Percentiles rank a stretch among this genome's conserved stretches.
Evolutionary conservation across 2,329 filamentous ascomycete species (phyloP).

Genomic region (Cercospora berteroae): DNA sequence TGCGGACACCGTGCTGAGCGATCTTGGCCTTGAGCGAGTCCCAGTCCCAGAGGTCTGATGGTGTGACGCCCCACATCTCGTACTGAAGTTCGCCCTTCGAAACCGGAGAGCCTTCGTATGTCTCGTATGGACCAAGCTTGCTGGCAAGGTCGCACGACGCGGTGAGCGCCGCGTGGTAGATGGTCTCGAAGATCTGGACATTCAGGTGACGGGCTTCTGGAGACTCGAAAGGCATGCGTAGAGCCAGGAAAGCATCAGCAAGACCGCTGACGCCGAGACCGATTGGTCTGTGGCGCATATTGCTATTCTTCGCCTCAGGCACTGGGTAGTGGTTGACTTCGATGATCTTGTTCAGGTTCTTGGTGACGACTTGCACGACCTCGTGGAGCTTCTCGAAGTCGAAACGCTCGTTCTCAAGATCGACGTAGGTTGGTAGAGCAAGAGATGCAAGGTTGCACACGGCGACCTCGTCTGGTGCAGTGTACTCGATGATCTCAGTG

Average conservation of each 20-base stretch:
- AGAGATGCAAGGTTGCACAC: slow-evolving; percentile 97
- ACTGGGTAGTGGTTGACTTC: slow-evolving; percentile 99
- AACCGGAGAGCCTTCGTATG: slow-evolving; percentile 89
- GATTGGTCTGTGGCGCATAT: slow-evolving; percentile 94
- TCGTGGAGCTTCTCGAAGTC: slow-evolving; percentile 98
- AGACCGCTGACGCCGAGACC: slow-evolving; percentile 97
- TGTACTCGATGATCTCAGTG: slow-evolving; percentile 98
- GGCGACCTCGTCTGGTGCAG: slow-evolving; percentile 92
- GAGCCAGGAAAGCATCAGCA: slow-evolving; percentile 94
- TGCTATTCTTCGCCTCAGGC: slow-evolving; percentile 86
- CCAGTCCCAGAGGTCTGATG: slow-evolving; percentile 97
- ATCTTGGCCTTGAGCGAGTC: slow-evolving; percentile 82
- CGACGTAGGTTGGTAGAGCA: slow-evolving; percentile 85
- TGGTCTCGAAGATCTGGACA: slow-evolving; percentile 98
- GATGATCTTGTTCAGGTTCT: slow-evolving; percentile 97
- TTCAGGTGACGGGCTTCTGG: slow-evolving; percentile 91
- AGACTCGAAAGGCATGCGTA: slow-evolving; percentile 96
- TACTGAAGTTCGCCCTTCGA: slow-evolving; percentile 96
- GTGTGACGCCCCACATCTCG: slow-evolving; percentile 96
- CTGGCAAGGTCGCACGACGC: slow-evolving; percentile 84
- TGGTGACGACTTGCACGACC: slow-evolving; percentile 85
- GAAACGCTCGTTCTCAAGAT: slow-evolving; percentile 78
- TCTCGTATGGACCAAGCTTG: slow-evolving; percentile 78
- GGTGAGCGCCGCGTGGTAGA: slow-evolving; percentile 93
- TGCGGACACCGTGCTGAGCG: slow-evolving; percentile 88